Evolutionary conservation across 2,329 filamentous ascomycete species (phyloP).

Genomic region (Paraphoma chrysanthemicola): DNA sequence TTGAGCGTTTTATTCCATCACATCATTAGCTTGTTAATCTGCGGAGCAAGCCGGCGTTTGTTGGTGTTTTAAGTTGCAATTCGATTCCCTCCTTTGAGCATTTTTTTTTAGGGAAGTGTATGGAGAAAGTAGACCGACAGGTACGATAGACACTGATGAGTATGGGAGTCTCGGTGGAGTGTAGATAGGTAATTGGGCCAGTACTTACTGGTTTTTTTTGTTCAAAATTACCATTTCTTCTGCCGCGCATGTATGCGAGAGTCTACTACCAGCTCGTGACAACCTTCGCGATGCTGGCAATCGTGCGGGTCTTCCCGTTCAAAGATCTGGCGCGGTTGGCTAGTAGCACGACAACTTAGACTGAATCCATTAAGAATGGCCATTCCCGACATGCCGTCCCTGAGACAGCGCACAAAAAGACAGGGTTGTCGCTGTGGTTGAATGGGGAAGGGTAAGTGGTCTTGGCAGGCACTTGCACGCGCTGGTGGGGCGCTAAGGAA

Average conservation of each 20-base stretch:
- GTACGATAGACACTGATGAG: conserved; percentile 9
- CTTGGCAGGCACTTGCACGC: conserved; percentile 23
- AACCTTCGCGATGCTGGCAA: too few species aligned
- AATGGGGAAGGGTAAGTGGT: conserved; percentile 25
- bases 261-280: too few species aligned
- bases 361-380: too few species aligned
- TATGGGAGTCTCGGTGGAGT: conserved; percentile 1
- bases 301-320: too few species aligned
- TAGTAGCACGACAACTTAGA: too few species aligned
- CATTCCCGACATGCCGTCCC: too few species aligned
- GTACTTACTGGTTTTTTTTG: conserved; percentile 5
- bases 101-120: background rate
- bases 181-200: conserved; percentile 12
- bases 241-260: background rate
- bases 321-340: too few species aligned
- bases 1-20: background rate
- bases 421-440: background rate
- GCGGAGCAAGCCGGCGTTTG: conserved; percentile 5
- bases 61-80: conserved; percentile 4
- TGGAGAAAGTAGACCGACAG: background rate
- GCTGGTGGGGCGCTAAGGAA: conserved; percentile 27
- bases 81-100: background rate
- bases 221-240: background rate
- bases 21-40: background rate
- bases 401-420: too few species aligned